Evolutionary conservation across 805 yeast species (phyloP), one percentile per base, ranked within the genome.

Genomic region (Candida ulmi): DNA sequence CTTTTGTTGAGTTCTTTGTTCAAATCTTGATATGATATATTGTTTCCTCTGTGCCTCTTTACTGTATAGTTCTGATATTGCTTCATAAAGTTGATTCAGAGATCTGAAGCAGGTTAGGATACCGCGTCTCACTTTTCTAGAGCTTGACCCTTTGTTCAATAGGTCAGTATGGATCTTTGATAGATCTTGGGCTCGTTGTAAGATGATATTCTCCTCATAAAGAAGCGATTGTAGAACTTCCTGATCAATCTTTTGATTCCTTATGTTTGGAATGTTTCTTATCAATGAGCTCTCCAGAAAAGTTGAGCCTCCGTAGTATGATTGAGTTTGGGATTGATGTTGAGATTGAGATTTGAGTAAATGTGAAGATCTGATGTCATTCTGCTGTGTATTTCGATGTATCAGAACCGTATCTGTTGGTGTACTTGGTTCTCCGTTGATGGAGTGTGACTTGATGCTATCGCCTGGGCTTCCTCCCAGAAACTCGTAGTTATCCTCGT

Each of bases 1-100:
- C 28, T 75, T 58, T 27, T 60, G 60, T 5, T 32, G 37, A 38
- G 68, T 71, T 76, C 76, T 71, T 5, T 46, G 45, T 32, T 54
- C 50, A 36, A 73, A 65, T 11, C 52, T 44, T 3, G 43, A 24
- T 7, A 55, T 47, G 13, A 69, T 48, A 1, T 30, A 36, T 12
- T 45, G 43, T 16, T 63, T 60, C 21, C 54, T 47, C 3, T 46
- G 41, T 1, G 57, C 45, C 24, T 70, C 74, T 9, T 54, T 54
- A 4, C 51, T 45, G 47, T 71, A 72, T 3, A 70, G 45, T 45
- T 72, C 78, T 37, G 61, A 54, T 31, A 69, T 58, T 2, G 72
- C 60, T 36, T 63, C 60, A 43, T 67, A 62, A 28, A 62, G 57
- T 37, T 63, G 65, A 1, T 66, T 58, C 23, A 71, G 45, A 36